Evolutionary conservation across 257 asterid species (phyloP).

Genomic region (Vinca minor): DNA sequence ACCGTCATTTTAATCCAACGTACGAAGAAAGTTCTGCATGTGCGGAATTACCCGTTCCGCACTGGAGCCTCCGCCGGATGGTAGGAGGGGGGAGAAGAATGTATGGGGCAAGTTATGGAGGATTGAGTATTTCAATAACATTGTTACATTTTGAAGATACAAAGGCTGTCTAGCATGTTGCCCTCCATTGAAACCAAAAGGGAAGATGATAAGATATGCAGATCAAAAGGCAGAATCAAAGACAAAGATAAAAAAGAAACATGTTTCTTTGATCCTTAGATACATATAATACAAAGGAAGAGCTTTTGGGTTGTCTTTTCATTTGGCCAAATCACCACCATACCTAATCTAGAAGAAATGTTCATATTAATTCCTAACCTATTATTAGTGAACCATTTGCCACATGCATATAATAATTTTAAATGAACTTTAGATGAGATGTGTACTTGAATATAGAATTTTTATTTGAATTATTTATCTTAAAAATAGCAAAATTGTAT

Average conservation of each 20-base stretch:
- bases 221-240: conserved; percentile 19
- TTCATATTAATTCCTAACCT: no score
- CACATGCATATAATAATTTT: no score
- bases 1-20: no score
- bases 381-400: no score
- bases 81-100: conserved; percentile 36
- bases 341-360: not conserved
- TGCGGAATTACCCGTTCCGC: no score
- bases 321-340: not conserved
- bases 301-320: conserved; percentile 1
- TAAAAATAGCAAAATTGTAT: no score
- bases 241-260: conserved; percentile 8
- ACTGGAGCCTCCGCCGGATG: no score
- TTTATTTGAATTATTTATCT: no score
- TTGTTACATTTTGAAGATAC: conserved; percentile 16
- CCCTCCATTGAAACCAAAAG: conserved; percentile 27
- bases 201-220: conserved; percentile 31
- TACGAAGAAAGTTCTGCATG: no score
- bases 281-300: conserved; percentile 10
- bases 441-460: no score
- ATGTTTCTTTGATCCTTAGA: conserved; percentile 6
- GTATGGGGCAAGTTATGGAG: conserved; percentile 37
- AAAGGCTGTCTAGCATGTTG: conserved; percentile 22
- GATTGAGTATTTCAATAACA: conserved; percentile 12
- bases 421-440: no score